These are phyloP conservation scores for Dysphania ambrosioides DNA, from an alignment of 148 eudicot species.

Conservation along the genomic window DNA sequence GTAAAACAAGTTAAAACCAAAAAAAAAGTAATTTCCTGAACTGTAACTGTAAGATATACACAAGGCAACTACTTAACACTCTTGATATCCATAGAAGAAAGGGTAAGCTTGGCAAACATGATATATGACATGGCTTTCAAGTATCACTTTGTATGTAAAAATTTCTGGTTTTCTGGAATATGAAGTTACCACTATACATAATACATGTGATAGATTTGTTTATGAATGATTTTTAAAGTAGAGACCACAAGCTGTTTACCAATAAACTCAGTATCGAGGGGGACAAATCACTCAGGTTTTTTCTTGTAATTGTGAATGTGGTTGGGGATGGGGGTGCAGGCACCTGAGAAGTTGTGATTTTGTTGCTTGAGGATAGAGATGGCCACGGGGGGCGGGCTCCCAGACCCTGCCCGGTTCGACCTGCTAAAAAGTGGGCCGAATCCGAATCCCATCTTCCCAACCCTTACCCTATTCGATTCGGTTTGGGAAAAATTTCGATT, in stretches of 20 bases:
- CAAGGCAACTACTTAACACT: neutral
- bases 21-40: neutral
- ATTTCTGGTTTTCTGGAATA: neutral
- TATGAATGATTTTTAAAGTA: too few species aligned
- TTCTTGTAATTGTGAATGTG: too few species aligned
- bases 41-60: neutral
- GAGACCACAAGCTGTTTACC: neutral
- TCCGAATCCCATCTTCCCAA: too few species aligned
- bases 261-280: neutral
- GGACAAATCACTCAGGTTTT: neutral
- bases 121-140: neutral
- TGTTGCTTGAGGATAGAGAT: conserved; percentile 41
- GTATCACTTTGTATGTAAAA: neutral
- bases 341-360: conserved; percentile 53
- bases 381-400: too few species aligned
- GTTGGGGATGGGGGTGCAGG: neutral
- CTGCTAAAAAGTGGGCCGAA: too few species aligned
- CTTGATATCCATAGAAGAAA: neutral
- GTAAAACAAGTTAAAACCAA: neutral
- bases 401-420: too few species aligned
- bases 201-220: too few species aligned
- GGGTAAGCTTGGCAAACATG: neutral
- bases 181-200: too few species aligned
- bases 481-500: too few species aligned
- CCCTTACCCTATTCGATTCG: too few species aligned